A percentile compares a stretch with the other conserved stretches of the same genome.
These are phyloP conservation scores for Aspergillus uvarum DNA, from an alignment of 2,329 filamentous ascomycete species.

Conservation along the genomic window DNA sequence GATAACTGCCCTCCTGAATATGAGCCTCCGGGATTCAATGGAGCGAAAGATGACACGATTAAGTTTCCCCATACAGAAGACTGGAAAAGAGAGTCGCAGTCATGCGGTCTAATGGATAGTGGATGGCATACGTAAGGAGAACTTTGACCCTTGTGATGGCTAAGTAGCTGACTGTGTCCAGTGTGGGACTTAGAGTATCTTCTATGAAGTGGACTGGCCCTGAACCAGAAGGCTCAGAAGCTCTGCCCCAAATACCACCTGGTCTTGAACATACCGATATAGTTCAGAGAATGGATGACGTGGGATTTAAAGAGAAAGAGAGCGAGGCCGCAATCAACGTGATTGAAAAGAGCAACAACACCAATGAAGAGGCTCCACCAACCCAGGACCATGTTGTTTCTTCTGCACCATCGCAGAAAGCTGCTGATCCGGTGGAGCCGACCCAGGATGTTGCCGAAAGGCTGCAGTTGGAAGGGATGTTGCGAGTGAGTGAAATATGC, in stretches of 20 bases:
- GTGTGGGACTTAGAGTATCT: conserved; percentile 36
- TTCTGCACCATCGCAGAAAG: not conserved
- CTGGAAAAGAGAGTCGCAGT: conserved; percentile 39
- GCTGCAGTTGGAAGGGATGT: conserved; percentile 34
- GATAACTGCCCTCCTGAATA: conserved; percentile 41
- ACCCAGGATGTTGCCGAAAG: conserved; percentile 31
- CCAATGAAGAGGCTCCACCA: not conserved
- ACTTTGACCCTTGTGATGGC: not conserved
- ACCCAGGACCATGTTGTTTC: not conserved
- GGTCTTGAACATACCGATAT: conserved; percentile 33
- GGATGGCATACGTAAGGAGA: conserved; percentile 41
- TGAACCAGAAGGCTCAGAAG: conserved; percentile 25
- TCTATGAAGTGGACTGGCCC: conserved; percentile 33
- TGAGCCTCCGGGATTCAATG: conserved; percentile 44
- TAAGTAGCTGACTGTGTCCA: conserved; percentile 20
- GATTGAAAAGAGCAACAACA: not conserved
- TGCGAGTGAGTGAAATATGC: conserved; percentile 19
- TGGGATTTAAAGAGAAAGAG: conserved; percentile 24
- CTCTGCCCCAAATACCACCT: conserved; percentile 26
- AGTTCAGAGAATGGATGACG: conserved; percentile 25
- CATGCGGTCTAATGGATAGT: conserved; percentile 35
- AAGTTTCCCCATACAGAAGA: conserved; percentile 39
- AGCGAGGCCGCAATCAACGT: not conserved
- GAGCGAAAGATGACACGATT: conserved; percentile 29
- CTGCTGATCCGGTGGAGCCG: conserved; percentile 19